Evolutionary conservation across 805 yeast genomes (phyloP), one percentile per base, ranked within the genome.

Genomic region (Saccharomycopsis selenospora): DNA sequence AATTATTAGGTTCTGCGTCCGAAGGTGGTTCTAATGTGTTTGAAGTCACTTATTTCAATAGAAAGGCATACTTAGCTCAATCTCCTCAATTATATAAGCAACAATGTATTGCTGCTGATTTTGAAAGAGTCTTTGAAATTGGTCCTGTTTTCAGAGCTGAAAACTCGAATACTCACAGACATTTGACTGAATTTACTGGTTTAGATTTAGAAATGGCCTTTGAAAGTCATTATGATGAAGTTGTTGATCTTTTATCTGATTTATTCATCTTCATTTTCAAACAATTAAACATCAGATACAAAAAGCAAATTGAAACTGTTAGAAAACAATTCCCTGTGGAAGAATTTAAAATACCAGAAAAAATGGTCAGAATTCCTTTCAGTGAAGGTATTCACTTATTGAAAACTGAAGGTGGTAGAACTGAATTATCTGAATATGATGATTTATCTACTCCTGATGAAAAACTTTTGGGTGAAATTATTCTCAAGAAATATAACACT

Each of bases 111-210:
- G 96, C 97, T 42, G 95, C 95, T 52, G 99, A 93, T 72, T 93
- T 91, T 61, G 99, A 93, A 73, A 80, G 79, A 61, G 99, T 93
- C 43, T 93, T 80, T 65, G 99, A 93, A 72, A 77, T 93, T 61
- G 98, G 93, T 1, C 98, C 99, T 30, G 98, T 93, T 40, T 93
- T 93, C 79, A 81, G 99, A 71, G 99, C 99, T 50, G 99, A 93
- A 69, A 91, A 93, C 76, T 91, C 98, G 54, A 90, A 93, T 74
- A 91, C 99, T 18, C 98, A 93, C 69, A 90, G 99, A 72, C 99
- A 93, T 70, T 83, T 93, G 95, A 93, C 99, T 49, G 99, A 93
- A 70, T 93, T 93, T 67, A 85, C 85, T 54, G 99, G 99, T 51
- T 80, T 95, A 60, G 99, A 93, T 75, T 70, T 93, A 70, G 99